Evolutionary conservation across 1,284 basidiomycete species (phyloP).

Genomic region (Vanrija humicola): DNA sequence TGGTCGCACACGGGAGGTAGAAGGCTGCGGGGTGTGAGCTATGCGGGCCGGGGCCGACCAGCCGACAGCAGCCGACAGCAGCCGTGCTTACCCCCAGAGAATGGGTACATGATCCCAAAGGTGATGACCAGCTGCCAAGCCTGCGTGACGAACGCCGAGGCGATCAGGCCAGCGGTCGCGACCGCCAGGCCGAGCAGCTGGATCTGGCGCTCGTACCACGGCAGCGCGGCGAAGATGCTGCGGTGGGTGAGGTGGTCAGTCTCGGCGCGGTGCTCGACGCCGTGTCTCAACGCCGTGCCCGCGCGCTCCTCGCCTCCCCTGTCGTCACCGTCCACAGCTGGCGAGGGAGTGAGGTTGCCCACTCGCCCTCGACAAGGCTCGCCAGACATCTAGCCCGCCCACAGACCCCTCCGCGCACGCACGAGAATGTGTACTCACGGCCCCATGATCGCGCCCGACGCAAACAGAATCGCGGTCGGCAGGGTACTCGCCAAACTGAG

Average conservation of each 20-base stretch:
- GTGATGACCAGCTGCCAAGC: conserved; percentile 47
- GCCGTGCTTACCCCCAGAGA: conserved; percentile 27
- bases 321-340: no score
- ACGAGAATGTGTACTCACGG: conserved; percentile 35
- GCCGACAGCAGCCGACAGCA: neutral
- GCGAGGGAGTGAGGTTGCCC: no score
- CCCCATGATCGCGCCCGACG: conserved; percentile 28
- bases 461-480: conserved; percentile 39
- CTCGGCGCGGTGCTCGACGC: no score
- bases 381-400: no score
- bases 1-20: conserved; percentile 44
- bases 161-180: conserved; percentile 24
- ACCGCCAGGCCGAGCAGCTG: conserved; percentile 30
- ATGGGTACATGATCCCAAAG: conserved; percentile 42
- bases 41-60: conserved; percentile 33
- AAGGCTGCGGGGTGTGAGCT: neutral
- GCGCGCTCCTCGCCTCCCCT: no score
- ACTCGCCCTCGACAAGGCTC: no score
- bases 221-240: conserved; percentile 24
- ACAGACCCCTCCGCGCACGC: no score
- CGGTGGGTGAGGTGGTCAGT: no score
- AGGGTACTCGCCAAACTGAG: conserved; percentile 40
- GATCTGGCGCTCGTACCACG: conserved; percentile 19
- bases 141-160: conserved; percentile 30
- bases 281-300: no score